Evolutionary conservation across 1,139 yeast genomes (phyloP), one percentile per base, ranked within the genome.

Genomic region (Yamadazyma mexicana): DNA sequence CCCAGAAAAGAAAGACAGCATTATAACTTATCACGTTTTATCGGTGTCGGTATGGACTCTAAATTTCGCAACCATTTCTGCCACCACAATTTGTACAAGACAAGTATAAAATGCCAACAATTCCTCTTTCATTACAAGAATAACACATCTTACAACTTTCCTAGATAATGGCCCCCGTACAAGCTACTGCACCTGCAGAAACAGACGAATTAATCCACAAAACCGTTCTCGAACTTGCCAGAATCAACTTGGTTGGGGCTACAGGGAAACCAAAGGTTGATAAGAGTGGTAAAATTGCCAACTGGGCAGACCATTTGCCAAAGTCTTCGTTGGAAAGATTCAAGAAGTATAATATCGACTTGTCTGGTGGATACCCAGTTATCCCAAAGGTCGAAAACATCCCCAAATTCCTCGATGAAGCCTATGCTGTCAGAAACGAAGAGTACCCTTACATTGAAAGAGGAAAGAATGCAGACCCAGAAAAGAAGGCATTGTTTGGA

Each of bases 401-500:
- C 37, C 82, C 83, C 11, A 63, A 66, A 23, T 78, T 61, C 51
- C 55, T 76, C 14, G 82, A 78, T 47, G 81, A 78, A 45, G 82
- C 81, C 4, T 55, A 43, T 40, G 64, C 60, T 7, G 61, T 76
- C 31, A 68, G 81, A 54, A 60, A 61, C 40, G 54, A 63, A 39
- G 74, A 61, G 22, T 59, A 55, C 48, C 68, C 64, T 17, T 76
- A 68, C 46, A 55, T 66, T 39, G 79, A 74, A 44, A 56, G 79
- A 45, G 81, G 75, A 31, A 59, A 58, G 40, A 62, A 64, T 46
- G 81, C 80, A 22, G 80, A 75, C 47, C 76, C 76, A 4, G 79
- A 73, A 44, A 75, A 75, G 63, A 74, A 70, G 53, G 75, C 77
- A 4, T 54, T 76, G 34, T 63, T 76, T 33, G 69, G 73, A n/a